These are phyloP conservation scores for Ganoderma leucocontextum DNA, from an alignment of 1,284 basidiomycete genomes.

Conservation along the genomic window DNA sequence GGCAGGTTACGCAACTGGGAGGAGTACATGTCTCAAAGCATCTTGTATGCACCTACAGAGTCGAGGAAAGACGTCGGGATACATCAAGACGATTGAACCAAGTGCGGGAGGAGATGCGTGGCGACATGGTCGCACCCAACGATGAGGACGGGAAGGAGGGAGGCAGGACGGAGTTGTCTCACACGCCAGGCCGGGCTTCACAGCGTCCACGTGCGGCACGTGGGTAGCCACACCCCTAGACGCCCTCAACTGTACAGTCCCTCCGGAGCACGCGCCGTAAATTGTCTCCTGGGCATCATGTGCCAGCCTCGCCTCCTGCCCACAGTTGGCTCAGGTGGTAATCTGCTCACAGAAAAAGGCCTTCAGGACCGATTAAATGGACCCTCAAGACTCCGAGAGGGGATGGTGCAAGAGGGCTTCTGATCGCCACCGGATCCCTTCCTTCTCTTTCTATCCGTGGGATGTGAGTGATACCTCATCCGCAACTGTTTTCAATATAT, in stretches of 20 bases:
- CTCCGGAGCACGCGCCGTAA: slow-evolving; percentile 11
- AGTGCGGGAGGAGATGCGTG: slow-evolving; percentile 8
- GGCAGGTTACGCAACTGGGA: neutral
- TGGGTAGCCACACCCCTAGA: slow-evolving; percentile 29
- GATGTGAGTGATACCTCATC: neutral
- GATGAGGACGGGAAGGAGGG: slow-evolving; percentile 33
- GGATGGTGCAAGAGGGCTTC: neutral
- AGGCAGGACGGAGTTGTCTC: slow-evolving; percentile 36
- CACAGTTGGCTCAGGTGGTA: slow-evolving; percentile 2
- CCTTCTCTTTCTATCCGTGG: neutral
- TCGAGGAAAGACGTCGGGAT: neutral
- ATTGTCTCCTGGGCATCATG: slow-evolving; percentile 9
- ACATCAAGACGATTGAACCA: neutral
- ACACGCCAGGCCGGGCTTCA: slow-evolving; percentile 33
- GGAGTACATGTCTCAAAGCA: slow-evolving; percentile 1
- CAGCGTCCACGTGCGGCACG: slow-evolving; percentile 33
- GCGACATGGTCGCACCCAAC: slow-evolving; percentile 15
- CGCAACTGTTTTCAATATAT: neutral
- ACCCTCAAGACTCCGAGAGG: neutral
- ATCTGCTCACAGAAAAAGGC: neutral
- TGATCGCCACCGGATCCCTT: neutral
- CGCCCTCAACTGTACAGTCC: slow-evolving; percentile 33
- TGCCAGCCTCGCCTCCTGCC: neutral
- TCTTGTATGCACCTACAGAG: neutral
- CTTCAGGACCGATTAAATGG: neutral